Conservation (phyloP, 768 basidiomycete genomes). For the Mycena vulgaris region DNA sequence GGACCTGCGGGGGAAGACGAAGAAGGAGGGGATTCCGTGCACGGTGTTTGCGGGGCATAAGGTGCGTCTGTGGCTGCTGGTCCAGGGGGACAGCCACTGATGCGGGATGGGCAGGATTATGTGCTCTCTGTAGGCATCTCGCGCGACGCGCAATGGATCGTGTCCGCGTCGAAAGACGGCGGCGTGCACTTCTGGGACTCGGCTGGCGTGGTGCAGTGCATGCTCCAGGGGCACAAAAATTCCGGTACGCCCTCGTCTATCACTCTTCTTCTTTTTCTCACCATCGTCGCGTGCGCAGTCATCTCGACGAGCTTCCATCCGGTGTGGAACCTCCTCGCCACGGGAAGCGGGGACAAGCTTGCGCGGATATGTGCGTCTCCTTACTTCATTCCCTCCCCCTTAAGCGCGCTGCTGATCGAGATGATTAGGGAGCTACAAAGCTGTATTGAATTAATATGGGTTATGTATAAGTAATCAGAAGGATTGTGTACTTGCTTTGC, state of each 20-base stretch:
- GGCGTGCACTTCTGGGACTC: conserved; percentile 96
- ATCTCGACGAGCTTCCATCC: conserved; percentile 67
- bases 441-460: no score
- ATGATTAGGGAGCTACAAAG: no score
- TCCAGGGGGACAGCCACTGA: no score
- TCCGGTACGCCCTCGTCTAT: no score
- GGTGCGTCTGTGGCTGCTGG: no score
- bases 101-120: conserved; percentile 42
- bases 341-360: conserved; percentile 69
- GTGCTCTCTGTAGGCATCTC: conserved; percentile 67
- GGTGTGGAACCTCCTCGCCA: conserved; percentile 63
- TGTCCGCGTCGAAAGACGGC: conserved; percentile 95
- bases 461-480: no score
- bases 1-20: conserved; percentile 65
- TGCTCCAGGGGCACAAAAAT: conserved; percentile 86
- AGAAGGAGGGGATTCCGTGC: conserved; percentile 57
- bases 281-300: no score
- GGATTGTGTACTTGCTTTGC: no score
- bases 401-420: no score
- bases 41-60: conserved; percentile 87
- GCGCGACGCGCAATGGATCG: conserved; percentile 94
- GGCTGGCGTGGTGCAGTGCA: conserved; percentile 86
- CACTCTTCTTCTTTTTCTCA: no score
- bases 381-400: no score
- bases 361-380: conserved; percentile 62